Conservation (phyloP, 2,329 filamentous ascomycete species). For the Pseudofabraea citricarpa region DNA sequence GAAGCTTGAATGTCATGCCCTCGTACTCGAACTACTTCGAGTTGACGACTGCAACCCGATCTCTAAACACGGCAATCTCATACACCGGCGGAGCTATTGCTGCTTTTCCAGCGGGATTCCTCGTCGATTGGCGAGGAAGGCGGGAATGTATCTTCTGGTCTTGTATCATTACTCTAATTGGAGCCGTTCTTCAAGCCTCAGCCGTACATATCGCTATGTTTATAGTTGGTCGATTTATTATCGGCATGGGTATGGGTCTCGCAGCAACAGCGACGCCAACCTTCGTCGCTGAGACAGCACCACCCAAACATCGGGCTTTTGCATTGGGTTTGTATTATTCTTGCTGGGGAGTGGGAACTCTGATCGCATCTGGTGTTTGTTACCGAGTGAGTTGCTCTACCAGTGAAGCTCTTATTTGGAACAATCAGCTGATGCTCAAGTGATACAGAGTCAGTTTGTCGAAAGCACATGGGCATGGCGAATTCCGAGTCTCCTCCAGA, state of each 20-base stretch:
- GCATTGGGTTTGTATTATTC: slow-evolving; percentile 29
- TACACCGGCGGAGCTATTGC: slow-evolving; percentile 51
- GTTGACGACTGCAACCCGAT: slow-evolving; percentile 28
- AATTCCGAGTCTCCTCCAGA: slow-evolving; percentile 38
- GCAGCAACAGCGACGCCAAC: slow-evolving; percentile 12
- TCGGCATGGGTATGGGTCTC: slow-evolving; percentile 15
- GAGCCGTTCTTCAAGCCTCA: slow-evolving; percentile 23
- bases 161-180: slow-evolving; percentile 13
- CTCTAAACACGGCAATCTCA: slow-evolving; percentile 23
- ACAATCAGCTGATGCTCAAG: not conserved
- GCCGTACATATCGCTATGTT: slow-evolving; percentile 17
- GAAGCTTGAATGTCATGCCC: slow-evolving; percentile 30
- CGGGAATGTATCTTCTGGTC: slow-evolving; percentile 7
- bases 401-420: not conserved
- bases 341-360: slow-evolving; percentile 7
- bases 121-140: slow-evolving; percentile 7
- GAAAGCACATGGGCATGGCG: slow-evolving; percentile 31
- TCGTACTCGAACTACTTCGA: slow-evolving; percentile 28
- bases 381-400: slow-evolving; percentile 3
- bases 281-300: slow-evolving; percentile 38
- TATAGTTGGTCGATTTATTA: slow-evolving; percentile 12
- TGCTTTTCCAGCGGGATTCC: slow-evolving; percentile 53
- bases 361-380: slow-evolving; percentile 8
- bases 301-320: slow-evolving; percentile 37
- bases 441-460: slow-evolving; percentile 4